Evolutionary conservation across 2,329 filamentous ascomycete genomes (phyloP).

Genomic region (Colletotrichum musae): DNA sequence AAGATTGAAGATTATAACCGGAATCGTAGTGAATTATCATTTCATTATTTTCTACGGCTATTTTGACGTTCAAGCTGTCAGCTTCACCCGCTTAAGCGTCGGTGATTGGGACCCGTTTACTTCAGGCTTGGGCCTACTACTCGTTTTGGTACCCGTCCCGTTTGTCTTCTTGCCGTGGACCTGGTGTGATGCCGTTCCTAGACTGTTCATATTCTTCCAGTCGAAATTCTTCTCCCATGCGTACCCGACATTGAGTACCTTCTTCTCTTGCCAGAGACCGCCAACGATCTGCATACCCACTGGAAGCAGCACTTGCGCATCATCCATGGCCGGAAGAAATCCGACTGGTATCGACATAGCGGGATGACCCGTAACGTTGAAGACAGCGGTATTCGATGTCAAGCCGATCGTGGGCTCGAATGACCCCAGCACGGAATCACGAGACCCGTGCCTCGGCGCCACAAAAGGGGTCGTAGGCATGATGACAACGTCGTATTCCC

Average conservation of each 20-base stretch:
- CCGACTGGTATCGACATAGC: conserved; percentile 68
- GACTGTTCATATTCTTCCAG: conserved; percentile 50
- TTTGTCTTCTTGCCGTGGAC: neutral
- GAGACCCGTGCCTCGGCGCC: conserved; percentile 57
- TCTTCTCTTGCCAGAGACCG: conserved; percentile 64
- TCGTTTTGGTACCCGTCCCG: neutral
- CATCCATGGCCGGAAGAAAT: conserved; percentile 57
- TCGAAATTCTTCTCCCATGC: conserved; percentile 63
- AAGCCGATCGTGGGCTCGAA: conserved; percentile 67
- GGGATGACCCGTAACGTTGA: conserved; percentile 71
- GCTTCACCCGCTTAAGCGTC: conserved; percentile 29
- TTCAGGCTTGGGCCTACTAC: conserved; percentile 9
- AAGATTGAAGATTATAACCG: no score
- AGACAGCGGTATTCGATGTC: conserved; percentile 69
- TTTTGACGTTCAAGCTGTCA: conserved; percentile 6
- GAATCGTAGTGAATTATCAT: no score
- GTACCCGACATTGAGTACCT: conserved; percentile 53
- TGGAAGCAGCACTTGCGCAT: conserved; percentile 57
- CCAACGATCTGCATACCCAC: conserved; percentile 71
- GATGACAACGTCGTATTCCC: conserved; percentile 59
- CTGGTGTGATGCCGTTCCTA: neutral
- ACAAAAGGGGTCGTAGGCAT: conserved; percentile 65
- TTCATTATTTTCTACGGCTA: no score
- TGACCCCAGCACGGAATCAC: conserved; percentile 57
- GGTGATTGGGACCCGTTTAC: conserved; percentile 15